These are phyloP conservation scores for Lycium barbarum DNA, from an alignment of 257 asterid species.

Conservation along the genomic window DNA sequence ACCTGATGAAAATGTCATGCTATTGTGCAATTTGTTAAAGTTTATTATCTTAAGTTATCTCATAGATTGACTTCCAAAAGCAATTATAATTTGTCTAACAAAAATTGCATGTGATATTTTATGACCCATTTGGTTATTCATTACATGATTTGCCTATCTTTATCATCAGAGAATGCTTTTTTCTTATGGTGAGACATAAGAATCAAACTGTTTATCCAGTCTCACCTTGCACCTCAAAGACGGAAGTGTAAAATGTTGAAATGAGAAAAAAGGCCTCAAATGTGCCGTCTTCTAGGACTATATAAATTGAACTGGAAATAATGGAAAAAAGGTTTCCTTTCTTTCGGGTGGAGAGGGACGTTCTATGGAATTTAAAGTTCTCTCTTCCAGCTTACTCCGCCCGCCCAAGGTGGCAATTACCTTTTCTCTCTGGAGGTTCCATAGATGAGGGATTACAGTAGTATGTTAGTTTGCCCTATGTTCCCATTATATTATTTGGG, in stretches of 20 bases:
- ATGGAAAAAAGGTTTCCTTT: neutral
- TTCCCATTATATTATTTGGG: neutral
- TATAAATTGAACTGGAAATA: neutral
- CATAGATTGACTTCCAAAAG: constrained; percentile 22
- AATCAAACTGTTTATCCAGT: neutral
- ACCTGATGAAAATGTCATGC: neutral
- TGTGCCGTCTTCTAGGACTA: neutral
- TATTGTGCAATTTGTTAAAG: neutral
- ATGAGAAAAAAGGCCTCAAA: neutral
- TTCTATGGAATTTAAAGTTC: neutral
- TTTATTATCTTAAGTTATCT: neutral
- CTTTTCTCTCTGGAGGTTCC: neutral
- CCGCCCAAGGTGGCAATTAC: neutral
- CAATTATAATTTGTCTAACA: neutral
- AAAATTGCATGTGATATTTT: constrained; percentile 1
- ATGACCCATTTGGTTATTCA: constrained; percentile 19
- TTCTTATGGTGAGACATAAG: neutral
- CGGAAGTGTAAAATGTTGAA: neutral
- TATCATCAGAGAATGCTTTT: neutral
- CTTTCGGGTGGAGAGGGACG: neutral
- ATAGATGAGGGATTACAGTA: neutral
- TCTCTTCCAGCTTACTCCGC: neutral
- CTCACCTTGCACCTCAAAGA: constrained; percentile 6
- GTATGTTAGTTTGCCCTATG: neutral
- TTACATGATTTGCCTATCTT: constrained; percentile 22